Evolutionary conservation across 805 yeast species (phyloP).

Genomic region (Clavispora carvajalis): DNA sequence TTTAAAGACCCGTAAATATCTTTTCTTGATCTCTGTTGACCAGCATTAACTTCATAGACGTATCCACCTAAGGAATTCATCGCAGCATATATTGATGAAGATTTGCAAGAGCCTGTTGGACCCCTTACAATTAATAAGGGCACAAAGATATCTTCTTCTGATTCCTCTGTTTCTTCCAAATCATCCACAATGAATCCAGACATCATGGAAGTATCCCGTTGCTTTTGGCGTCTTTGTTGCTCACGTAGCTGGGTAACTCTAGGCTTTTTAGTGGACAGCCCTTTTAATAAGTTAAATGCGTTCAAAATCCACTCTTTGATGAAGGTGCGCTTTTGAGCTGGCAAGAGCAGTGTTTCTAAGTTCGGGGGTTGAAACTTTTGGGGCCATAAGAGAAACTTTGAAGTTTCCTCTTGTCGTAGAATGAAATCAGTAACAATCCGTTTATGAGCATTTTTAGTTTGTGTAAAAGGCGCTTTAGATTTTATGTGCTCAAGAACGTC

Average conservation of each 20-base stretch:
- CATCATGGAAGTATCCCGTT: constrained; percentile 18
- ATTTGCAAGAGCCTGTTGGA: constrained; percentile 70
- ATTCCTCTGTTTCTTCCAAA: constrained; percentile 18
- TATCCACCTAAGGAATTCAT: constrained; percentile 60
- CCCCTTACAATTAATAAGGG: constrained; percentile 71
- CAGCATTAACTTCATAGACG: constrained; percentile 75
- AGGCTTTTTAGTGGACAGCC: constrained; percentile 28
- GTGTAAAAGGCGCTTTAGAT: constrained; percentile 8
- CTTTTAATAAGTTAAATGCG: constrained; percentile 30
- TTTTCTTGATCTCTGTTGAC: constrained; percentile 67
- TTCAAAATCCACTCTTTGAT: constrained; percentile 37
- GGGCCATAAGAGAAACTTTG: constrained; percentile 33
- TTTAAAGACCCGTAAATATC: constrained; percentile 60
- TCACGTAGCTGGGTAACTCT: constrained; percentile 24
- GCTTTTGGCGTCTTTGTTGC: constrained; percentile 19
- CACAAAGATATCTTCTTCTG: constrained; percentile 40
- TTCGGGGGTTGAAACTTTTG: constrained; percentile 34
- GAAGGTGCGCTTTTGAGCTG: constrained; percentile 14
- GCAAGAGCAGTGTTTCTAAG: constrained; percentile 31
- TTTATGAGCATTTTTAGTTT: constrained; percentile 5
- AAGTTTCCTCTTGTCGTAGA: not conserved
- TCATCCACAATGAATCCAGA: constrained; percentile 36
- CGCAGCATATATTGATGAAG: constrained; percentile 64
- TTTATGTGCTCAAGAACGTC: not conserved
- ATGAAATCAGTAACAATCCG: constrained; percentile 10